phyloP scores from a whole-genome alignment of 306 rosid species.

The Trifolium fragiferum region DNA sequence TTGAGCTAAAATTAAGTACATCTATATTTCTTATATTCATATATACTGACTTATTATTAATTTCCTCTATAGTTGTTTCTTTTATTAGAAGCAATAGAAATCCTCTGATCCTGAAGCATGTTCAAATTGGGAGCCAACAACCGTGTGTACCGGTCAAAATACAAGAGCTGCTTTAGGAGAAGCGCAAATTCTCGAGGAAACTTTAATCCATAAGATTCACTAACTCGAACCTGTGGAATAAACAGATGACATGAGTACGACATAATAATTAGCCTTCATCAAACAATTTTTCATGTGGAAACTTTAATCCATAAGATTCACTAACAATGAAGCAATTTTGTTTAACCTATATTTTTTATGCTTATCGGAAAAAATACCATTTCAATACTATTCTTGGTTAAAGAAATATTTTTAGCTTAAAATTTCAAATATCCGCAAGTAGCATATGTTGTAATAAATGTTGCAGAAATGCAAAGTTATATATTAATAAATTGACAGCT shows the following conservation, averaged over 20 bases:
- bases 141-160: slow-evolving; percentile 92
- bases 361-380: slow-evolving; percentile 6
- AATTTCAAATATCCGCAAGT: not conserved
- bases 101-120: slow-evolving; percentile 96
- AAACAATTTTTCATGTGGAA: not conserved
- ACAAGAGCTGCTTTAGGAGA: slow-evolving; percentile 93
- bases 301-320: no score
- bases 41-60: slow-evolving; percentile 42
- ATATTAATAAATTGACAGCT: slow-evolving; percentile 10
- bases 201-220: slow-evolving; percentile 88
- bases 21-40: slow-evolving; percentile 29
- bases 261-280: slow-evolving; percentile 2
- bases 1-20: slow-evolving; percentile 33
- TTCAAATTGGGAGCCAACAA: slow-evolving; percentile 88
- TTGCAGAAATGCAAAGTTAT: slow-evolving; percentile 1
- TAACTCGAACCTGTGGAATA: slow-evolving; percentile 73
- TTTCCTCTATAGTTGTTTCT: slow-evolving; percentile 59
- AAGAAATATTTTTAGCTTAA: not conserved
- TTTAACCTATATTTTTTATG: slow-evolving; percentile 9
- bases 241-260: slow-evolving; percentile 17
- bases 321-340: slow-evolving; percentile 16
- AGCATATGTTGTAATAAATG: not conserved
- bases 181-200: slow-evolving; percentile 96
- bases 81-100: slow-evolving; percentile 72
- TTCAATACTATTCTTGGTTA: not conserved